Conservation (phyloP, 2,329 filamentous ascomycete species). For the Alternaria brassicae region DNA sequence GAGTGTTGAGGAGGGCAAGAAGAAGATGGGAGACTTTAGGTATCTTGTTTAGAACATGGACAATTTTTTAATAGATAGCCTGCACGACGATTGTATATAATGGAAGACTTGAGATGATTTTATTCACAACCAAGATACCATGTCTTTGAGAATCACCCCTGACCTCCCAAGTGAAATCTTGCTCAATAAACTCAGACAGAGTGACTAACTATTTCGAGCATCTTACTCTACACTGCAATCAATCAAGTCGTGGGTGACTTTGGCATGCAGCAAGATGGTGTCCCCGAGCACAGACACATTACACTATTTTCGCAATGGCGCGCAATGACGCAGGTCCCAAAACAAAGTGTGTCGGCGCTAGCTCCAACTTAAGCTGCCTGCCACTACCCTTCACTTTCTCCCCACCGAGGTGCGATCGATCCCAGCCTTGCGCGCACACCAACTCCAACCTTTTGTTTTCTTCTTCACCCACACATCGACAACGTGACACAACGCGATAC, state of each 20-base stretch:
- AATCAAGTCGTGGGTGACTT: too few species aligned
- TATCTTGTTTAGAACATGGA: slow-evolving; percentile 36
- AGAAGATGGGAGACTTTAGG: slow-evolving; percentile 41
- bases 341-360: slow-evolving; percentile 10
- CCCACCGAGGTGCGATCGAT: slow-evolving; percentile 18
- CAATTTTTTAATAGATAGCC: background rate
- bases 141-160: background rate
- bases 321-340: slow-evolving; percentile 12
- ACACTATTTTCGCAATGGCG: background rate
- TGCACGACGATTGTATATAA: background rate
- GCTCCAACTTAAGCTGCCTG: background rate
- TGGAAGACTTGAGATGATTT: background rate
- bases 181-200: too few species aligned
- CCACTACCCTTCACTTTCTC: slow-evolving; percentile 7
- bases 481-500: background rate
- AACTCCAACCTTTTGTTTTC: slow-evolving; percentile 3
- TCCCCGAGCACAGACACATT: background rate
- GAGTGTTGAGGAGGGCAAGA: slow-evolving; percentile 38
- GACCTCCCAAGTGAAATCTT: too few species aligned
- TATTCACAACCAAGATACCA: background rate
- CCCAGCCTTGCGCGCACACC: slow-evolving; percentile 7
- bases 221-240: too few species aligned
- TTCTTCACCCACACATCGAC: background rate
- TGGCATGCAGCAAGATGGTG: too few species aligned
- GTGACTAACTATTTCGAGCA: too few species aligned